Evolutionary conservation across 2,329 filamentous ascomycete species (phyloP), one percentile per base, ranked within the genome.

Genomic region (Claviceps sp.): DNA sequence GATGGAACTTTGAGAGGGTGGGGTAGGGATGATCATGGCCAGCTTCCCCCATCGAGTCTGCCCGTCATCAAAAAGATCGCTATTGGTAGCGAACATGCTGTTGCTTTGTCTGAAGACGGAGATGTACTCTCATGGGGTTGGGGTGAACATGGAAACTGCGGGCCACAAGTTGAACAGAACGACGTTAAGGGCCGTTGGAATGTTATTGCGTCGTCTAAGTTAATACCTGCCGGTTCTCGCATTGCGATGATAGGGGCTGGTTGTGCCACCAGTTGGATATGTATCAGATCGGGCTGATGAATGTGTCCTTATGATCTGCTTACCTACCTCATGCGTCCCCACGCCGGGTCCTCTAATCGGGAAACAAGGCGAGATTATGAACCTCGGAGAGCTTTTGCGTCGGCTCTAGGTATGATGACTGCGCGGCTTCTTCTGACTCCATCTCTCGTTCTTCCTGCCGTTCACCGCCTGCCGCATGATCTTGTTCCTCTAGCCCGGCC

Each of bases 121-220:
- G 77, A 83, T 49, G 80, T 95, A 1, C 69, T 94, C 48, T 79
- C 87, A 1, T 97, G 91, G 88, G 93, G 93, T 20, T 98, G 93
- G 93, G 90, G 89, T 2, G 91, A 97, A 68, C 93, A 98, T 69
- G 93, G 93, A 1, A 98, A 98, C 65, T 98, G 93, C 65, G 93
- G 93, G 3, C 78, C 81, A 38, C 72, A 77, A 13, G 79, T 81
- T 55, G 70, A 75, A 18, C 71, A 76, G 55, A 81, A 80, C 48
- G 79, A 86, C 66, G 81, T 89, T 46, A 84, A 83, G 57, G 84
- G 78, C 9, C 74, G 73, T 54, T 87, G 78, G 73, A 89, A 84
- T 62, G 69, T 79, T 54, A 78, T 94, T 61, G 75, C 76, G 22
- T 77, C 81, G 46, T 71, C 72, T 50, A 75, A 73, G 57, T 74